These are phyloP conservation scores for Naegleria lovaniensis DNA, from an alignment of 208 protist species.

Conservation along the genomic window DNA sequence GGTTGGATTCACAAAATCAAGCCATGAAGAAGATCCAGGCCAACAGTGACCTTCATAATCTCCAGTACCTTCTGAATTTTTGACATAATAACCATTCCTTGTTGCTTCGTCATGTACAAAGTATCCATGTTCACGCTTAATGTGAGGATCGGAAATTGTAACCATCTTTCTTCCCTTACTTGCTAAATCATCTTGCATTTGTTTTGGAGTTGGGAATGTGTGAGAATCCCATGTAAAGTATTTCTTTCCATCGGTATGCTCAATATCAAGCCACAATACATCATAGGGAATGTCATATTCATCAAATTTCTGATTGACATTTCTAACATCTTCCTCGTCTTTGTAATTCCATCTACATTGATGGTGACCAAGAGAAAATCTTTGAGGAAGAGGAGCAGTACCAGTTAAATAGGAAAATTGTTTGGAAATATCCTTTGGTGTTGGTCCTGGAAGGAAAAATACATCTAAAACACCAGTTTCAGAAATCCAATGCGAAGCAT, in stretches of 20 bases:
- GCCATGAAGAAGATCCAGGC: conserved; percentile 83
- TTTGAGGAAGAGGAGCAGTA: conserved; percentile 79
- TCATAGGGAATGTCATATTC: conserved; percentile 93
- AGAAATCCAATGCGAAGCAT: conserved; percentile 69
- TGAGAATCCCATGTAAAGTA: conserved; percentile 96
- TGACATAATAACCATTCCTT: conserved; percentile 73
- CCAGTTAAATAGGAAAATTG: conserved; percentile 88
- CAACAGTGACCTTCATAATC: conserved; percentile 93
- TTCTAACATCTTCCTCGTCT: conserved; percentile 75
- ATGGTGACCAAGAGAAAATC: conserved; percentile 94
- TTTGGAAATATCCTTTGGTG: conserved; percentile 67
- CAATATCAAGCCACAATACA: conserved; percentile 98
- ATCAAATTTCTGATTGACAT: conserved; percentile 83
- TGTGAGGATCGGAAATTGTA: conserved; percentile 95
- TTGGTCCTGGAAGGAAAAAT: conserved; percentile 87
- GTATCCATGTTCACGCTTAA: conserved; percentile 79
- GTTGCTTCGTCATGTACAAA: conserved; percentile 67
- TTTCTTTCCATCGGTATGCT: conserved; percentile 96
- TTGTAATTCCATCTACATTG: conserved; percentile 97
- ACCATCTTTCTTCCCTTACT: conserved; percentile 87
- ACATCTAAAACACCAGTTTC: conserved; percentile 88
- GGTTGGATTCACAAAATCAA: conserved; percentile 82
- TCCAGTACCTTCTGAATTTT: conserved; percentile 47
- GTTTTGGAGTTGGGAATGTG: conserved; percentile 83
- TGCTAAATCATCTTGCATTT: conserved; percentile 74